Evolutionary conservation across 805 yeast species (phyloP), one percentile per base, ranked within the genome.

Genomic region (Tetrapisispora arboricola): DNA sequence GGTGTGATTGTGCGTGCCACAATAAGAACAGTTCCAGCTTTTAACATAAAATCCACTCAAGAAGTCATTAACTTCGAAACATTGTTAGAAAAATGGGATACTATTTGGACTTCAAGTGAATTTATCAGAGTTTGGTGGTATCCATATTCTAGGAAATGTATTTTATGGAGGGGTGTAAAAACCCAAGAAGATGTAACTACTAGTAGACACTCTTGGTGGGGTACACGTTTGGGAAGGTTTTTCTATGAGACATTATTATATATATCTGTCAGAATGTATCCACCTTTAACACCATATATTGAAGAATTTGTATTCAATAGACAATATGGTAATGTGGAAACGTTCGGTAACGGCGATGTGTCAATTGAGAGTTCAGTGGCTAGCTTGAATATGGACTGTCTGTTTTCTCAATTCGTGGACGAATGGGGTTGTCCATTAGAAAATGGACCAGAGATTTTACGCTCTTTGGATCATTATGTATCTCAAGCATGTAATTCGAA

Each of bases 91-190:
- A 64, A 65, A 44, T 86, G 94, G 86, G 85, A 82, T 49, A 68
- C 70, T 12, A 62, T 90, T 34, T 90, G 96, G 95, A 75, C 84
- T 3, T 78, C 85, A 36, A 73, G 86, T n/a, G 98, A 90, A 64
- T 90, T 78, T 55, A 81, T 87, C 35, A 76, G 97, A 48, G 76
- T 87, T 38, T 90, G 97, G 96, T 92, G 97, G 97, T 92, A 83
- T 62, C 97, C 98, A 1, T 92, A 90, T 61, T 71, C 92, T 15
- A 75, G 76, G 39, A 81, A 81, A 55, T 84, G 95, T 67, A 78
- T 87, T 25, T 67, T 87, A 37, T 90, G 97, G 96, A 75, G 94
- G 56, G 97, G 95, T 29, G 65, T 75, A 19, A 85, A 85, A 57
- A 76, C 95, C 1, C 65, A 66, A 20, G 84, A 80, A 28, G 72